phyloP scores from a whole-genome alignment of 1,139 yeast genomes.

The Saccharomyces hybrid region DNA sequence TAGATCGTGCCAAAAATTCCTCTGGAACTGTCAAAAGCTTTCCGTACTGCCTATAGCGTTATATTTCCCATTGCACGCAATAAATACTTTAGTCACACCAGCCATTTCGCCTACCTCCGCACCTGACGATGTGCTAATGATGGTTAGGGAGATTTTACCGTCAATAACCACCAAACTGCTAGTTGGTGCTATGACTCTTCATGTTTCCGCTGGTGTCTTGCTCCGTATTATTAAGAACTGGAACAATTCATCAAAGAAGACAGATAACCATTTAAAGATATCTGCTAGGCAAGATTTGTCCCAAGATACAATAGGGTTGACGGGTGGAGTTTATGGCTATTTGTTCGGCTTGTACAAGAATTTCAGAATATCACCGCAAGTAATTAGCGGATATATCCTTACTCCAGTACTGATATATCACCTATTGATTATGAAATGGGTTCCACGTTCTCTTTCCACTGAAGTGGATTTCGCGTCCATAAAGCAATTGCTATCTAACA shows the following conservation, averaged over 20 bases:
- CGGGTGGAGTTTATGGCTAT: slow-evolving; percentile 23
- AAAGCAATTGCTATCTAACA: slow-evolving; percentile 19
- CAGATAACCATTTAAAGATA: background rate
- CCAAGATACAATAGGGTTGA: slow-evolving; percentile 19
- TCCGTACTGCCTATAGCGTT: slow-evolving; percentile 20
- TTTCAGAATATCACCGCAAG: slow-evolving; percentile 17
- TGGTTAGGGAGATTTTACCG: slow-evolving; percentile 21
- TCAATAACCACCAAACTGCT: slow-evolving; percentile 14
- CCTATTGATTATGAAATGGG: slow-evolving; percentile 17
- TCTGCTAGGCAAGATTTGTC: slow-evolving; percentile 4
- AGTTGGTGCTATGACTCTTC: slow-evolving; percentile 11
- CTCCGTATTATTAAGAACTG: slow-evolving; percentile 13
- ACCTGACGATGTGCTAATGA: slow-evolving; percentile 22
- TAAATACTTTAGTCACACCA: slow-evolving; percentile 20
- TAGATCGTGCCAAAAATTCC: background rate
- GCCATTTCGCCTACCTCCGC: slow-evolving; percentile 17
- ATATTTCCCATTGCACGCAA: slow-evolving; percentile 23
- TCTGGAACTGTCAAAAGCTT: slow-evolving; percentile 12
- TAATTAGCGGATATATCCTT: slow-evolving; percentile 19
- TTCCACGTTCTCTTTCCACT: slow-evolving; percentile 11
- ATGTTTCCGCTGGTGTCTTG: slow-evolving; percentile 16
- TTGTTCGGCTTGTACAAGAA: slow-evolving; percentile 18
- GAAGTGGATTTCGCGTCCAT: slow-evolving; percentile 18
- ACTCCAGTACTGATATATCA: slow-evolving; percentile 20
- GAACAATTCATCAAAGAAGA: slow-evolving; percentile 3